Conservation (phyloP, 495 filamentous ascomycete genomes). For the Endocarpon pusillum region DNA sequence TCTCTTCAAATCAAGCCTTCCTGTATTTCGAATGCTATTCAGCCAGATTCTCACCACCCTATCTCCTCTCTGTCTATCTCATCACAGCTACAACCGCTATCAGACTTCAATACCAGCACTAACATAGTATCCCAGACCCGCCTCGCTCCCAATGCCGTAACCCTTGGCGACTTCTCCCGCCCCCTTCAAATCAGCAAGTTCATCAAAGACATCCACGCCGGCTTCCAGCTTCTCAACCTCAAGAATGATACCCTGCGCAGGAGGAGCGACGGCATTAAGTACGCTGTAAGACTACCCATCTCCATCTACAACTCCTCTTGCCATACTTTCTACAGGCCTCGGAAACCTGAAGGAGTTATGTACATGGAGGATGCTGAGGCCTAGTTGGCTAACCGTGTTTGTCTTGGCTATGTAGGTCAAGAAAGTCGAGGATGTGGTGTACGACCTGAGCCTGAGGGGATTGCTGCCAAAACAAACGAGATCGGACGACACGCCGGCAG, state of each 20-base stretch:
- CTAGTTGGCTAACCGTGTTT: too few relatives aligned
- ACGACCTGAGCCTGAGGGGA: slow-evolving; percentile 78
- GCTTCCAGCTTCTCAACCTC: slow-evolving; percentile 89
- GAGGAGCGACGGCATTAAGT: slow-evolving; percentile 87
- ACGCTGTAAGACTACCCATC: slow-evolving; percentile 49
- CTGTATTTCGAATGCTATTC: neutral
- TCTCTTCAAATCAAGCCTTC: too few relatives aligned
- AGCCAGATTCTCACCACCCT: neutral
- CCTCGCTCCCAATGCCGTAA: slow-evolving; percentile 91
- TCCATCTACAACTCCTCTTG: too few relatives aligned
- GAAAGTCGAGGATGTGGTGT: slow-evolving; percentile 95
- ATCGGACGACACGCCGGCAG: too few relatives aligned
- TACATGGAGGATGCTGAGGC: neutral
- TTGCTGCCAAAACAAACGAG: too few relatives aligned
- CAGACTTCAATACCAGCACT: slow-evolving; percentile 4
- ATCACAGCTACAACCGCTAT: too few relatives aligned
- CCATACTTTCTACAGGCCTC: too few relatives aligned
- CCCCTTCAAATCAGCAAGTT: slow-evolving; percentile 78
- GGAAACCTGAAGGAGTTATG: neutral
- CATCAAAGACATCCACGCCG: slow-evolving; percentile 86
- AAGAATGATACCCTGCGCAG: slow-evolving; percentile 88
- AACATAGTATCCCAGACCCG: slow-evolving; percentile 34
- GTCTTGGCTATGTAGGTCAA: slow-evolving; percentile 45
- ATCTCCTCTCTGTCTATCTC: too few relatives aligned
- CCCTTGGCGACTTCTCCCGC: slow-evolving; percentile 68